phyloP scores from a whole-genome alignment of 2,329 filamentous ascomycete genomes.

The Trichophyton schoenleinii region DNA sequence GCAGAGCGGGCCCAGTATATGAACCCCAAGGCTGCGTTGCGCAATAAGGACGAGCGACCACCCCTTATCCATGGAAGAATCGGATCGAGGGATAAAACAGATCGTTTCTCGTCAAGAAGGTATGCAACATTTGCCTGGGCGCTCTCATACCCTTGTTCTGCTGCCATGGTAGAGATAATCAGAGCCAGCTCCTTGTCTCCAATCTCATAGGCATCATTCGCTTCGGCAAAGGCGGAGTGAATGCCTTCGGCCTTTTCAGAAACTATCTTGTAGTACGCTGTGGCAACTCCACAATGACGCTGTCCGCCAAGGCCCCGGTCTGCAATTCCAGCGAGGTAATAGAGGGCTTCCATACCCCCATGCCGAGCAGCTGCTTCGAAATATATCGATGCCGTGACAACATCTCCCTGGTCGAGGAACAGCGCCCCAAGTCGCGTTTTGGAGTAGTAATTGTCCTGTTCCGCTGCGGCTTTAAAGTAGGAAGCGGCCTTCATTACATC shows the following conservation, averaged over 20 bases:
- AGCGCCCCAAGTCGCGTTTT: constrained; percentile 73
- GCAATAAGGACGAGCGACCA: constrained; percentile 35
- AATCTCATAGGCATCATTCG: constrained; percentile 66
- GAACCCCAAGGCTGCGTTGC: constrained; percentile 56
- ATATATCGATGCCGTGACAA: constrained; percentile 67
- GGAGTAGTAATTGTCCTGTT: constrained; percentile 66
- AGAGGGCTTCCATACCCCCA: constrained; percentile 76
- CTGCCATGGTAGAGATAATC: constrained; percentile 71
- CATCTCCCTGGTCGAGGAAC: constrained; percentile 77
- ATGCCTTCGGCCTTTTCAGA: constrained; percentile 60
- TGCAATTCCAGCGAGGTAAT: constrained; percentile 81
- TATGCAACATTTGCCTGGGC: constrained; percentile 85
- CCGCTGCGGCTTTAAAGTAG: constrained; percentile 64
- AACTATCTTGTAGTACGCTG: constrained; percentile 71
- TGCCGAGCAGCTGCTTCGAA: constrained; percentile 77
- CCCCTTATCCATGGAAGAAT: constrained; percentile 38
- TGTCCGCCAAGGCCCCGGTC: constrained; percentile 70
- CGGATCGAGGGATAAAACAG: constrained; percentile 44
- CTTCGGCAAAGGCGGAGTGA: constrained; percentile 68
- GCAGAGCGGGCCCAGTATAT: constrained; percentile 94
- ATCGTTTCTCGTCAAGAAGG: constrained; percentile 62
- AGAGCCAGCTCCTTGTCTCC: constrained; percentile 71
- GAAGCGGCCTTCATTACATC: constrained; percentile 62
- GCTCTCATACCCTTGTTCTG: constrained; percentile 82
- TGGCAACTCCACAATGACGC: constrained; percentile 61